Evolutionary conservation across 2,329 filamentous ascomycete species (phyloP).

Genomic region (Aspergillus costaricaensis): DNA sequence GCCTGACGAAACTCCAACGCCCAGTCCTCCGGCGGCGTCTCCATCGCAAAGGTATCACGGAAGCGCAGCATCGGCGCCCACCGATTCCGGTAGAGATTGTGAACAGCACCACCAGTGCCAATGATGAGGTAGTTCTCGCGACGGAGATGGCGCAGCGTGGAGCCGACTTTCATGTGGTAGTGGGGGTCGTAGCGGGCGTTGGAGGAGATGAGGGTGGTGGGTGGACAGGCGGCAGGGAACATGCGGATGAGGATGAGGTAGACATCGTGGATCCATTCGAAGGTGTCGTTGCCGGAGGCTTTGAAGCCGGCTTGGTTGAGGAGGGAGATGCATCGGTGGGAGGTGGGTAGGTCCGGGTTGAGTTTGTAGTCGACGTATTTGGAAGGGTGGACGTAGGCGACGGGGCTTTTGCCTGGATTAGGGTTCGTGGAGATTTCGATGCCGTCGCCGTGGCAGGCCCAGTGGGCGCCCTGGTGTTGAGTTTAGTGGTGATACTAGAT

Average conservation of each 20-base stretch:
- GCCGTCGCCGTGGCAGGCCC: conserved; percentile 59
- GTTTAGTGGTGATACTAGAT: background rate
- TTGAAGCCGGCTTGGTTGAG: conserved; percentile 58
- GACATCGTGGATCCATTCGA: conserved; percentile 74
- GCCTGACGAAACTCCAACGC: conserved; percentile 67
- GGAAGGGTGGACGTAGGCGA: conserved; percentile 66
- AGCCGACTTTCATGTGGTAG: conserved; percentile 60
- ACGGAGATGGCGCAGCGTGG: conserved; percentile 58
- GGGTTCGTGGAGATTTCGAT: conserved; percentile 65
- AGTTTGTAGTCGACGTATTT: conserved; percentile 67
- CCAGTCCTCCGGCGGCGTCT: conserved; percentile 59
- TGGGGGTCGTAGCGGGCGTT: conserved; percentile 55
- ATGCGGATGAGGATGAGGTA: conserved; percentile 69
- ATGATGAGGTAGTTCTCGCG: conserved; percentile 59
- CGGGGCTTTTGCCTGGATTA: conserved; percentile 61
- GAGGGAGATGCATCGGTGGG: conserved; percentile 52
- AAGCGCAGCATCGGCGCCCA: conserved; percentile 67
- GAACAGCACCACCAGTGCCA: conserved; percentile 65
- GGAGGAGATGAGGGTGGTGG: conserved; percentile 62
- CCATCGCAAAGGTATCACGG: conserved; percentile 64
- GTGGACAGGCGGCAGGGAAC: conserved; percentile 66
- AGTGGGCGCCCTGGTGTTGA: conserved; percentile 60
- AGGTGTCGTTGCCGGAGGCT: conserved; percentile 54
- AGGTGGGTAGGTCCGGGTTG: conserved; percentile 59
- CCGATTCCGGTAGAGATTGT: conserved; percentile 69